A percentile compares a stretch with the other conserved stretches of the same genome.
Evolutionary conservation across 2,329 filamentous ascomycete genomes (phyloP).

Genomic region (Sporothrix schenckii): DNA sequence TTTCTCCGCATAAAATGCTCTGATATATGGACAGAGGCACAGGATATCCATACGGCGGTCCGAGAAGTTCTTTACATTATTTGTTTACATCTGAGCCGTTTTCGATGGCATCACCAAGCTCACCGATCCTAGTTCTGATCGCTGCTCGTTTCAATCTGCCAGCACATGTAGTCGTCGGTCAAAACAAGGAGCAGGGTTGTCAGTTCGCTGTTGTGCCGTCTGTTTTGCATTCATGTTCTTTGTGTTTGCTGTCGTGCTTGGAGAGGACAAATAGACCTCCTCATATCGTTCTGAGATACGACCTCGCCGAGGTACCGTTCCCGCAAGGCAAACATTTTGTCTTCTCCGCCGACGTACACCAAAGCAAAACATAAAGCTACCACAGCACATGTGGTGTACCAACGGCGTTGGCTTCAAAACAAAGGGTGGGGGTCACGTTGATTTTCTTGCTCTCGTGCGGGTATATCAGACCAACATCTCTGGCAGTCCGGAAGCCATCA

Average conservation of each 20-base stretch:
- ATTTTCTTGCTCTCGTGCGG: background rate
- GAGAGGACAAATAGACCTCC: background rate
- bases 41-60: background rate
- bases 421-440: background rate
- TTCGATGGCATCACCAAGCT: background rate
- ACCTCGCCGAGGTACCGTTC: background rate
- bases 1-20: background rate
- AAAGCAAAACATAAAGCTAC: background rate
- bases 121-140: background rate
- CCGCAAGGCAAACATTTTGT: background rate
- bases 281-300: background rate
- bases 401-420: background rate
- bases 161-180: slow-evolving; percentile 4
- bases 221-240: background rate
- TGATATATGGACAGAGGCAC: background rate
- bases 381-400: slow-evolving; percentile 19
- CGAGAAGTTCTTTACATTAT: background rate
- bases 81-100: background rate
- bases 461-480: background rate
- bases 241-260: slow-evolving; percentile 1
- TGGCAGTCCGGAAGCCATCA: background rate
- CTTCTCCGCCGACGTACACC: background rate
- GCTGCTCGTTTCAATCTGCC: background rate
- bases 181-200: slow-evolving; percentile 14
- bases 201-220: background rate